Evolutionary conservation across 495 filamentous ascomycete genomes (phyloP), one percentile per base, ranked within the genome.

Genomic region (Penicillium pancosmium): DNA sequence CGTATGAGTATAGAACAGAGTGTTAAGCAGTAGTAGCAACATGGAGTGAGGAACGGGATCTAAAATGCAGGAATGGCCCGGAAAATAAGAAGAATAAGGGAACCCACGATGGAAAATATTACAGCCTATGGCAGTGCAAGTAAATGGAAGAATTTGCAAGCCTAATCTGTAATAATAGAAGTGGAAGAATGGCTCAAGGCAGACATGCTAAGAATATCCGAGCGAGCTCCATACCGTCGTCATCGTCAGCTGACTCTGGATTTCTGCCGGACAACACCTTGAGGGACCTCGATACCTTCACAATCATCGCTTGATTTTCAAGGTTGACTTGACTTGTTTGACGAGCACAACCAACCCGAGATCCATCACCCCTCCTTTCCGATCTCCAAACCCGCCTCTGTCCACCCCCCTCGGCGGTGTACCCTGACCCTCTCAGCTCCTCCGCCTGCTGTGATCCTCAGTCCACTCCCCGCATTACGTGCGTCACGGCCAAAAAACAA

Each of bases 401-500:
- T 54, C 44, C 15, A n/a, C 40, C 36, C 23, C 11, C 49, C 36
- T 19, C 51, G 33, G 52, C 47, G 47, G 49, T 44, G 50, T 47
- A 27, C 19, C 50, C 44, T 51, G 36, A 63, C 36, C 40, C 33
- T 43, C 59, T 16, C 53, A 57, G 25, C 53, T 23, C 10, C 11
- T 16, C 53, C 52, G 50, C 64, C 44, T 50, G 52, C 49, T 40
- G 34, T 31, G n/a, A 34, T 50, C 36, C 40, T 51, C 36, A 52
- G 38, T 52, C 56, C 35, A 54, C 64, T 69, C 73, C 72, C 73
- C 73, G 73, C 73, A 75, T 70, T 67, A 55, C 19, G 54, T 60
- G 58, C 41, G 56, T 50, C 55, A 41, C 54, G 55, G 16, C 49
- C n/a, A 54, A 54, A 50, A 35, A 49, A 35, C 27, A 41, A 5